Percentiles rank a stretch among this genome's conserved stretches.
These are phyloP conservation scores for Fusarium mangiferae DNA, from an alignment of 2,329 filamentous ascomycete genomes.

Conservation along the genomic window DNA sequence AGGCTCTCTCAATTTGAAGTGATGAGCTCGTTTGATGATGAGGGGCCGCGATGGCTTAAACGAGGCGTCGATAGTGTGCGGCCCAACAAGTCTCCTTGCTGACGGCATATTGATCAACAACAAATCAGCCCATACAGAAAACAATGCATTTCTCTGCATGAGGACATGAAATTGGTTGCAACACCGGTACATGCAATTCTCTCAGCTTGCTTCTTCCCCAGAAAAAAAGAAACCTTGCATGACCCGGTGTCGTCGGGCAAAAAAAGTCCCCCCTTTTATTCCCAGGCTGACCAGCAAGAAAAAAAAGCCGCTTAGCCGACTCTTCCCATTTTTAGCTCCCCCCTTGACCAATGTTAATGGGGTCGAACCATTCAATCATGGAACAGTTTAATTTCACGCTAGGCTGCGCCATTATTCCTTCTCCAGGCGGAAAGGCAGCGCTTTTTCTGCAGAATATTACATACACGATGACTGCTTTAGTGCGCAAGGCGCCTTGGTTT, in stretches of 20 bases:
- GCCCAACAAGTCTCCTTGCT: background rate
- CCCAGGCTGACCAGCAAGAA: background rate
- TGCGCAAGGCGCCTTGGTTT: background rate
- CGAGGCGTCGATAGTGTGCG: background rate
- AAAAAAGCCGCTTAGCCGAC: conserved; percentile 13
- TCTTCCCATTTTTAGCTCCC: background rate
- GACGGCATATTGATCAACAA: background rate
- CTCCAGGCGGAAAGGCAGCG: background rate
- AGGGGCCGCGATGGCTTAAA: background rate
- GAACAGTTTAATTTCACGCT: conserved; percentile 1
- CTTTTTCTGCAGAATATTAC: background rate
- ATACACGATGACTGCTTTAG: background rate
- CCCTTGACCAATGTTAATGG: background rate
- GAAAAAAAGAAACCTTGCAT: conserved; percentile 1
- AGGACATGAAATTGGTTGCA: background rate
- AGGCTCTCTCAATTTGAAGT: background rate
- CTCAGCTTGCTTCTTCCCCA: conserved; percentile 11
- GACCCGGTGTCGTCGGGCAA: background rate
- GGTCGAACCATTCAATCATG: background rate
- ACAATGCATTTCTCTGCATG: background rate
- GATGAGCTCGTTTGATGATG: background rate
- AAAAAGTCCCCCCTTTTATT: background rate
- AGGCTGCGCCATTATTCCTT: conserved; percentile 5
- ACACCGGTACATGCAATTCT: background rate
- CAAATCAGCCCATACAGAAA: background rate